phyloP scores from a whole-genome alignment of 2,329 filamentous ascomycete species.

The Aspergillus sp. region DNA sequence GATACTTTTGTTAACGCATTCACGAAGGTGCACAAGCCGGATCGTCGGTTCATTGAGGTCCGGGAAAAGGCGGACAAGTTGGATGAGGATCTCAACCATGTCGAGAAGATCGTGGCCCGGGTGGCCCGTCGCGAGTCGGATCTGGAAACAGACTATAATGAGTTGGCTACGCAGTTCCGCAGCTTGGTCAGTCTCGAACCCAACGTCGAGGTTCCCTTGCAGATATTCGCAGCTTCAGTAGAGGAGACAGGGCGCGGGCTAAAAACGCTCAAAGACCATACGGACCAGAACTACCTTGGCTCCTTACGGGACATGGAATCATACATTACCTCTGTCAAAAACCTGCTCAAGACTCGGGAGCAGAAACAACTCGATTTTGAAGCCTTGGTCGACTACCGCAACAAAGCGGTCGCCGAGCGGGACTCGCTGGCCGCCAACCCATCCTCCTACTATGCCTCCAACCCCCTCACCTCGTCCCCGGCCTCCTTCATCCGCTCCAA shows the following conservation, averaged over 20 bases:
- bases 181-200: conserved; percentile 86
- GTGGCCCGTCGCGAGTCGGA: conserved; percentile 84
- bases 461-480: conserved; percentile 55
- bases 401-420: conserved; percentile 79
- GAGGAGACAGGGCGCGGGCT: conserved; percentile 76
- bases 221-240: conserved; percentile 78
- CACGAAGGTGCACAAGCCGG: conserved; percentile 90
- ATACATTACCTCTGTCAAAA: conserved; percentile 81
- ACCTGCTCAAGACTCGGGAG: conserved; percentile 84
- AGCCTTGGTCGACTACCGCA: conserved; percentile 89
- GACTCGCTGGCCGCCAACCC: conserved; percentile 67
- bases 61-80: conserved; percentile 82
- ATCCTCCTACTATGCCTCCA: conserved; percentile 50
- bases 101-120: conserved; percentile 91
- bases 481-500: conserved; percentile 86
- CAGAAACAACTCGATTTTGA: conserved; percentile 98
- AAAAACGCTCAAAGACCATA: conserved; percentile 76
- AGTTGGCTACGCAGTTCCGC: conserved; percentile 90
- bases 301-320: conserved; percentile 92
- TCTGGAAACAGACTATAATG: conserved; percentile 77
- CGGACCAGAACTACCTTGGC: conserved; percentile 91
- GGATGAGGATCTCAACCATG: conserved; percentile 83
- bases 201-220: conserved; percentile 72
- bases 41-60: conserved; percentile 90
- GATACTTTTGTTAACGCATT: conserved; percentile 97